phyloP scores from a whole-genome alignment of 495 filamentous ascomycete genomes.

The Talaromyces ruber region DNA sequence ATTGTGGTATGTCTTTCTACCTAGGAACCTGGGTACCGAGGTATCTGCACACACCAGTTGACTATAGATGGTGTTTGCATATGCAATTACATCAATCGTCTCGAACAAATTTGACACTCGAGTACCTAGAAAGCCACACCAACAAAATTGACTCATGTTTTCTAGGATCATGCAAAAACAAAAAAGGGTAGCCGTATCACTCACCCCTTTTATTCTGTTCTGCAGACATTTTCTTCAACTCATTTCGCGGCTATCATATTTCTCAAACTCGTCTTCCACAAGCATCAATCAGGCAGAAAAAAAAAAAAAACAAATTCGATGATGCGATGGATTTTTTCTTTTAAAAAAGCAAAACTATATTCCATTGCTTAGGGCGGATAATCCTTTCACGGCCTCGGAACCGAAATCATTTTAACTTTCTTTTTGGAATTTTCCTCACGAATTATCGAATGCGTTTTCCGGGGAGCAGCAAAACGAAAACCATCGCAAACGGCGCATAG shows the following conservation, averaged over 20 bases:
- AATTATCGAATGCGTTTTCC: neutral
- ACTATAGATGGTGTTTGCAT: neutral
- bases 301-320: too few relatives aligned
- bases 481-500: neutral
- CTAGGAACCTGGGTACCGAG: neutral
- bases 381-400: neutral
- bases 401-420: neutral
- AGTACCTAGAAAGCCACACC: neutral
- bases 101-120: neutral
- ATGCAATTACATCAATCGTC: neutral
- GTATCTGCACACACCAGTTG: neutral
- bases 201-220: neutral
- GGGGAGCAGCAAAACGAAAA: neutral
- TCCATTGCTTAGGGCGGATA: neutral
- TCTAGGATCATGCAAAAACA: neutral
- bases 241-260: neutral
- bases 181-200: neutral
- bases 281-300: neutral
- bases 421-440: neutral
- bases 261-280: neutral
- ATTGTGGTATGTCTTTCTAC: neutral
- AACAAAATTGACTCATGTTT: neutral
- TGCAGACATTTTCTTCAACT: neutral
- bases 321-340: neutral
- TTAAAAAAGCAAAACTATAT: neutral